Conservation (phyloP, 2,329 filamentous ascomycete genomes). For the Verticillium nonalfalfae region DNA sequence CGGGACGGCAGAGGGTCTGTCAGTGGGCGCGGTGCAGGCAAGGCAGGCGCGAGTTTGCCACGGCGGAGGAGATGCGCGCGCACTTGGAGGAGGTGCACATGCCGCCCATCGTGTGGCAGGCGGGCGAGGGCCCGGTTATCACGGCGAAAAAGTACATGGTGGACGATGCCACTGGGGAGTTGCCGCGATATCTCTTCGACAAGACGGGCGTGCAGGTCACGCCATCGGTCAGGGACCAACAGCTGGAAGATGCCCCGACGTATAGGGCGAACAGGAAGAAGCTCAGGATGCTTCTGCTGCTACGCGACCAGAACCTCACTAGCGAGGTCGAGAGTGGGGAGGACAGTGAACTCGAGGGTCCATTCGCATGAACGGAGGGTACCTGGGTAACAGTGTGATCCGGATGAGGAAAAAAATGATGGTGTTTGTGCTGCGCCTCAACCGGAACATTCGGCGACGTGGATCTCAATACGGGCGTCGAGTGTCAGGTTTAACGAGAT, state of each 20-base stretch:
- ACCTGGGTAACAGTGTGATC: background rate
- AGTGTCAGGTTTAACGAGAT: background rate
- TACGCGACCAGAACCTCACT: constrained; percentile 38
- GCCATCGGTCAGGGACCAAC: constrained; percentile 46
- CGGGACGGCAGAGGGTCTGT: constrained; percentile 18
- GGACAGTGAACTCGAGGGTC: background rate
- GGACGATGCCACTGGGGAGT: constrained; percentile 13
- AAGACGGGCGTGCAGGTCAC: constrained; percentile 49
- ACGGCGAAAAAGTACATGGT: constrained; percentile 7
- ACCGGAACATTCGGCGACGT: background rate
- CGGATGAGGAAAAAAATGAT: background rate
- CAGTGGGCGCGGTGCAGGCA: constrained; percentile 34
- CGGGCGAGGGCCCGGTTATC: constrained; percentile 47
- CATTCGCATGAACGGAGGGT: background rate
- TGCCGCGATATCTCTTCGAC: constrained; percentile 47
- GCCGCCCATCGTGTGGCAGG: constrained; percentile 46
- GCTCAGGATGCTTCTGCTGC: constrained; percentile 34
- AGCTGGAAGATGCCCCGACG: constrained; percentile 40
- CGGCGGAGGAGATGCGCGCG: constrained; percentile 26
- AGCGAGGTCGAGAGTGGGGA: constrained; percentile 28
- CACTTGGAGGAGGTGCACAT: constrained; percentile 52
- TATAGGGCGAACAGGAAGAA: constrained; percentile 35
- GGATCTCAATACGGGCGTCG: background rate
- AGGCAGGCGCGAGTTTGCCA: constrained; percentile 3
- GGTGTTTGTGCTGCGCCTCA: background rate